phyloP scores from a whole-genome alignment of 495 filamentous ascomycete species.

The Rusavskia elegans region DNA sequence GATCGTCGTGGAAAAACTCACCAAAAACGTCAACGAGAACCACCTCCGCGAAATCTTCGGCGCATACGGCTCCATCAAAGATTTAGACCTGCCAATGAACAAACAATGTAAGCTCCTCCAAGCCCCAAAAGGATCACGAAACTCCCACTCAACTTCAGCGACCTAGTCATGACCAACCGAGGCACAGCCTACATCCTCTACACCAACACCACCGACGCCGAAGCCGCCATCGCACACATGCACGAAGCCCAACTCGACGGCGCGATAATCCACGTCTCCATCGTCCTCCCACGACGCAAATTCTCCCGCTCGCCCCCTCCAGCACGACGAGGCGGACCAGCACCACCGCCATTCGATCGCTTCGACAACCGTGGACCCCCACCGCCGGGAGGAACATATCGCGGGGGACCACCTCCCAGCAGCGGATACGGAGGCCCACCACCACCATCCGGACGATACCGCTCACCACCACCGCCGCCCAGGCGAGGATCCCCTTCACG shows the following conservation, averaged over 20 bases:
- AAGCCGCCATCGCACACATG: constrained; percentile 88
- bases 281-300: constrained; percentile 69
- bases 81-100: constrained; percentile 81
- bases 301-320: constrained; percentile 37
- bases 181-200: constrained; percentile 93
- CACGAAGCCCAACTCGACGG: constrained; percentile 95
- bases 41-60: constrained; percentile 90
- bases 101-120: constrained; percentile 46
- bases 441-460: constrained; percentile 7
- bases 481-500: constrained; percentile 22
- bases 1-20: constrained; percentile 93
- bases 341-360: constrained; percentile 13
- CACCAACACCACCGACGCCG: constrained; percentile 58
- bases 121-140: too few species aligned
- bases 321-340: constrained; percentile 16
- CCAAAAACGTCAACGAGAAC: constrained; percentile 80
- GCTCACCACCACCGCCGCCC: constrained; percentile 15
- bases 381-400: constrained; percentile 13
- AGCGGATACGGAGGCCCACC: constrained; percentile 4
- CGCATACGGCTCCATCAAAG: constrained; percentile 68
- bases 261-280: constrained; percentile 73
- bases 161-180: constrained; percentile 69
- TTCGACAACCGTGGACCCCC: constrained; percentile 21
- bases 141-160: background rate
- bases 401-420: constrained; percentile 12